These are phyloP conservation scores for Trichothecium sympodiale DNA, from an alignment of 2,329 filamentous ascomycete species.

Conservation along the genomic window DNA sequence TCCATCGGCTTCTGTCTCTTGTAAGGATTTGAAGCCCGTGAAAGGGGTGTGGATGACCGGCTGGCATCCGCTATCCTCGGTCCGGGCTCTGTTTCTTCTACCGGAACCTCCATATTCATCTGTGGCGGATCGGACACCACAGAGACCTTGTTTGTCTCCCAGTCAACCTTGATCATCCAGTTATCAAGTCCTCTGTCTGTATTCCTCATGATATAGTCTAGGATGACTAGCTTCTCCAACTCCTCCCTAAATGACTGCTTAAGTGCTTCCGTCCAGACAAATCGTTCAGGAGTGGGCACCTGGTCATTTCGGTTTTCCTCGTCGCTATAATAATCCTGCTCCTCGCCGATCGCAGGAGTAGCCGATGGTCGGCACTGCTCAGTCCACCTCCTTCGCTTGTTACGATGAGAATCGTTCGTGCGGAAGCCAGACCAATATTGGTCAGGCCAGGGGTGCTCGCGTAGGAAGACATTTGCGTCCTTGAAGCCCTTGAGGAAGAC, in stretches of 20 bases:
- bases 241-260: conserved; percentile 92
- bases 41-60: conserved; percentile 15
- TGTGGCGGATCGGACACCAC: conserved; percentile 72
- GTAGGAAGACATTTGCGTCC: conserved; percentile 89
- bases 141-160: conserved; percentile 68
- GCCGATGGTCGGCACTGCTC: conserved; percentile 63
- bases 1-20: conserved; percentile 76
- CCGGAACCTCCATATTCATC: conserved; percentile 47
- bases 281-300: conserved; percentile 44
- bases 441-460: conserved; percentile 95
- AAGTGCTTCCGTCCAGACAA: conserved; percentile 77
- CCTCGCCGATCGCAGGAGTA: conserved; percentile 30
- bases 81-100: conserved; percentile 18
- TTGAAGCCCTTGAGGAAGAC: conserved; percentile 96
- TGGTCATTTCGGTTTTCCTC: conserved; percentile 35
- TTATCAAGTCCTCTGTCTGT: conserved; percentile 95
- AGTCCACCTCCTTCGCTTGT: conserved; percentile 60
- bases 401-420: conserved; percentile 53
- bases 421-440: conserved; percentile 65
- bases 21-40: conserved; percentile 53
- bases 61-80: background rate
- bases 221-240: conserved; percentile 89
- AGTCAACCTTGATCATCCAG: conserved; percentile 98
- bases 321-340: conserved; percentile 56
- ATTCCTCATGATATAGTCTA: conserved; percentile 99